A percentile compares a stretch with the other conserved stretches of the same genome.
Evolutionary conservation across 2,329 filamentous ascomycete genomes (phyloP).

Genomic region (Apiospora koreana): DNA sequence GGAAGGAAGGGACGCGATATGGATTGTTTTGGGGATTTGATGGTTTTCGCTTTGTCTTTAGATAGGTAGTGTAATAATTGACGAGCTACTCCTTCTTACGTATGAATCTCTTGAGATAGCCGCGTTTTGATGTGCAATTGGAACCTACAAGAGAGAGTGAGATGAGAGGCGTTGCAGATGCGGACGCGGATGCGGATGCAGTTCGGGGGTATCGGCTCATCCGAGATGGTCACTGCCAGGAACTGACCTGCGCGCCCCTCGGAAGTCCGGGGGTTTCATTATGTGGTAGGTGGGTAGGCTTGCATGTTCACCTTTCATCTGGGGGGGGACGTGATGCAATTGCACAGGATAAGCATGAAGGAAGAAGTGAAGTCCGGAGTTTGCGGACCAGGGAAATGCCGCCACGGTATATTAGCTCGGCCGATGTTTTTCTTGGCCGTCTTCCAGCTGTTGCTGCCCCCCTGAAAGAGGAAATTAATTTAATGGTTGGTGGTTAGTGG

Average conservation of each 20-base stretch:
- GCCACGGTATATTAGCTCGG: neutral
- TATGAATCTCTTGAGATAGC: too few relatives aligned
- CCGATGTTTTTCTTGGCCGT: neutral
- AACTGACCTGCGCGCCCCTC: neutral
- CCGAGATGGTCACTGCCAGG: neutral
- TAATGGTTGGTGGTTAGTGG: neutral
- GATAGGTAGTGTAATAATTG: constrained; percentile 1
- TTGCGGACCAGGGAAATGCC: too few relatives aligned
- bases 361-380: too few relatives aligned
- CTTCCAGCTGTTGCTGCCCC: neutral
- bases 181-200: neutral
- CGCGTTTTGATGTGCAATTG: neutral
- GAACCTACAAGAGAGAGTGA: neutral
- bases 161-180: neutral
- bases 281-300: neutral
- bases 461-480: neutral
- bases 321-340: neutral
- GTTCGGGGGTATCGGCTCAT: neutral
- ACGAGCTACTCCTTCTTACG: neutral
- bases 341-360: neutral
- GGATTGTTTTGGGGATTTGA: neutral
- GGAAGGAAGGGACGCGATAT: neutral
- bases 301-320: neutral
- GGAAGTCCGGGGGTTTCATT: neutral
- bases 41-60: neutral